Evolutionary conservation across 352 stramenopile species (phyloP).

Genomic region (Phytophthora pseudosyringae): DNA sequence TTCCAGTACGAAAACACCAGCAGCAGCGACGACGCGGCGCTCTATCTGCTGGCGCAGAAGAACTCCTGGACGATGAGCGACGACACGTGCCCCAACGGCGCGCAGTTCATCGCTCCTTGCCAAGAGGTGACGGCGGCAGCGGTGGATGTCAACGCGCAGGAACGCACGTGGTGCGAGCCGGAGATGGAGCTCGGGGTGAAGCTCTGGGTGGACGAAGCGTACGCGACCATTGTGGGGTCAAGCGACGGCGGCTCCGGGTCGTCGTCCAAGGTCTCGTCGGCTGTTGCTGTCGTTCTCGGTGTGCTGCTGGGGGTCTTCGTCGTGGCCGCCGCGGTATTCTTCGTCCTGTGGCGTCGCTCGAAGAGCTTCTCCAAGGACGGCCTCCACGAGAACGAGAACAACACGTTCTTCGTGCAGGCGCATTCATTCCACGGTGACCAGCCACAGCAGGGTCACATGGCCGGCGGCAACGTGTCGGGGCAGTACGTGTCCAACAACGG

Average conservation of each 20-base stretch:
- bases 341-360: conserved; percentile 25
- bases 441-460: neutral
- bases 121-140: conserved; percentile 7
- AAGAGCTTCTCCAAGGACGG: conserved; percentile 32
- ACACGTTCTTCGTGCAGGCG: conserved; percentile 37
- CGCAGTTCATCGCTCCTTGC: conserved; percentile 44
- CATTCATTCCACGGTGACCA: conserved; percentile 22
- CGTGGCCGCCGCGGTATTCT: conserved; percentile 27
- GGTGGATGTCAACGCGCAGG: conserved; percentile 14
- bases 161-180: conserved; percentile 45
- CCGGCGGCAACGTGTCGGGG: conserved; percentile 3
- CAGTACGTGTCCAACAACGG: conserved; percentile 33
- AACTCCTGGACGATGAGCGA: conserved; percentile 32
- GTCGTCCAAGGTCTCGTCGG: conserved; percentile 20
- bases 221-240: neutral
- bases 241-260: conserved; percentile 7
- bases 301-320: conserved; percentile 31
- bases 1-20: conserved; percentile 12
- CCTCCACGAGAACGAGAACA: conserved; percentile 32
- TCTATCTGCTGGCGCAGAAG: conserved; percentile 40
- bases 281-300: conserved; percentile 29
- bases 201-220: conserved; percentile 34
- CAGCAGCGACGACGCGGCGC: conserved; percentile 5
- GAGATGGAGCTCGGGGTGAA: conserved; percentile 33
- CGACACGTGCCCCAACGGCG: conserved; percentile 28